phyloP scores from a whole-genome alignment of 352 stramenopile species.

The Thraustochytrium sp. region DNA sequence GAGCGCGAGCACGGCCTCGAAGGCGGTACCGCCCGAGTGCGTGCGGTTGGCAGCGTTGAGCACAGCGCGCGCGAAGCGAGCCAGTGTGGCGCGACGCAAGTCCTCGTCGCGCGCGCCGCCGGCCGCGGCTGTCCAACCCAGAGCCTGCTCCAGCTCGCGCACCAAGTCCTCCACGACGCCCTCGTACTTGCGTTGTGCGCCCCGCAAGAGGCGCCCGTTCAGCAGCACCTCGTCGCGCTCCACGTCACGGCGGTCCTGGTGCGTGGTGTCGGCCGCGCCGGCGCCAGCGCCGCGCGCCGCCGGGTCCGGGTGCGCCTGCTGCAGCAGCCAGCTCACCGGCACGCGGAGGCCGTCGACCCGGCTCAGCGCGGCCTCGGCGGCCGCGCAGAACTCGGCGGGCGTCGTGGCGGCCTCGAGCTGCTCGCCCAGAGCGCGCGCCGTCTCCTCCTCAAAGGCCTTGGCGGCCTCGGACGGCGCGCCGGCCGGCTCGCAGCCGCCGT shows the following conservation, averaged over 20 bases:
- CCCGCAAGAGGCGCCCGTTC: background rate
- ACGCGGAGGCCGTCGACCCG: background rate
- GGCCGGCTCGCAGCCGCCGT: no score
- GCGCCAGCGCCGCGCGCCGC: no score
- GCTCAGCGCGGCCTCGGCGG: background rate
- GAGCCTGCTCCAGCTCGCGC: background rate
- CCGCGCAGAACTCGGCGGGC: background rate
- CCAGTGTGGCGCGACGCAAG: background rate
- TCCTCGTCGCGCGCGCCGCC: background rate
- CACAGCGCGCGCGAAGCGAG: conserved; percentile 2
- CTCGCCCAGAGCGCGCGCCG: background rate
- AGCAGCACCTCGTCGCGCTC: conserved; percentile 7
- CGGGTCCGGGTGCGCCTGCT: background rate
- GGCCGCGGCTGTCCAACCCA: background rate
- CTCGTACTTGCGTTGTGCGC: background rate
- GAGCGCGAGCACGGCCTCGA: conserved; percentile 2
- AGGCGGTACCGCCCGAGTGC: conserved; percentile 24
- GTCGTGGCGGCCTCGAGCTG: background rate
- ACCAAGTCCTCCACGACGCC: background rate
- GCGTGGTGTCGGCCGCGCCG: background rate
- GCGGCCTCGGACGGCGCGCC: no score
- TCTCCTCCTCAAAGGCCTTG: background rate
- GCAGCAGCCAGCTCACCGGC: background rate
- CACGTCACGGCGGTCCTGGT: conserved; percentile 3
- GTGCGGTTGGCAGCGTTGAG: conserved; percentile 1